Conservation (phyloP, 345 rosid species). For the Boechera stricta region DNA sequence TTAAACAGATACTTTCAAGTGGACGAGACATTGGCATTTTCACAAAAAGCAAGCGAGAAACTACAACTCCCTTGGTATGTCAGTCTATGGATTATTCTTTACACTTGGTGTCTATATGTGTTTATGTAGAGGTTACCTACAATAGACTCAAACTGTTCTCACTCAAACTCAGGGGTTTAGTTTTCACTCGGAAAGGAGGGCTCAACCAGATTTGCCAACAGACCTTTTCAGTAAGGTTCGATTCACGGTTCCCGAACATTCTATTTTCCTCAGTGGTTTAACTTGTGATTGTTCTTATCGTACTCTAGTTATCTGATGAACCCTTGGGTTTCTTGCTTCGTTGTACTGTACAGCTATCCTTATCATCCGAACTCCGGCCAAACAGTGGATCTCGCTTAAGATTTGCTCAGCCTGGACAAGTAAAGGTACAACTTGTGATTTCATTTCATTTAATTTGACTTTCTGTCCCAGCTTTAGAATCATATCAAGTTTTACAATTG, state of each 20-base stretch:
- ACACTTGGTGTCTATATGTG: conserved; percentile 12
- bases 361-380: conserved; percentile 63
- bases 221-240: conserved; percentile 91
- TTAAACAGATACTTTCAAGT: conserved; percentile 65
- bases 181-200: conserved; percentile 63
- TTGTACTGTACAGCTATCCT: conserved; percentile 62
- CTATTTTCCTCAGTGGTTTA: not conserved
- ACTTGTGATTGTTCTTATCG: not conserved
- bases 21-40: conserved; percentile 69
- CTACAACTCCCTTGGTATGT: conserved; percentile 73
- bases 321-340: not conserved
- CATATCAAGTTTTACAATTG: conserved; percentile 38
- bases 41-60: conserved; percentile 71
- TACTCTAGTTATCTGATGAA: not conserved
- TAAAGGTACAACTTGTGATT: conserved; percentile 55
- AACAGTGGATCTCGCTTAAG: conserved; percentile 54
- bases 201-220: conserved; percentile 61
- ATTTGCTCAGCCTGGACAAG: conserved; percentile 49
- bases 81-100: conserved; percentile 10
- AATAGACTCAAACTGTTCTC: conserved; percentile 15
- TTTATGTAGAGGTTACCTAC: not conserved
- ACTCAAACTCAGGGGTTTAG: conserved; percentile 63
- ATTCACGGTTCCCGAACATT: not conserved
- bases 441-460: not conserved
- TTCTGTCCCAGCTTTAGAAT: conserved; percentile 22